phyloP scores from a whole-genome alignment of 768 basidiomycete species.

The Lentinula raphanica region DNA sequence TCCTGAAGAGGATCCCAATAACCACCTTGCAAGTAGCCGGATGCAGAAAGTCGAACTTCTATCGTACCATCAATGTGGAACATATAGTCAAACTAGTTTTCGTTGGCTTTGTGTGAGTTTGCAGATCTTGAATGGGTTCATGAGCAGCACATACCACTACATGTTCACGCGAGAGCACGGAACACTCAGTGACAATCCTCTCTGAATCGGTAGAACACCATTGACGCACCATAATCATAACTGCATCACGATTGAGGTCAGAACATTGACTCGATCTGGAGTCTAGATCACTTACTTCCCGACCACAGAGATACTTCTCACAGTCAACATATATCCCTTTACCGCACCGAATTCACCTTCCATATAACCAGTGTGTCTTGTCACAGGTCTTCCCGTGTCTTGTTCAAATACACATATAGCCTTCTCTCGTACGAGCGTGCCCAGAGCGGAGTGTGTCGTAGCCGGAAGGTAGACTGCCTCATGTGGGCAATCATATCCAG shows the following conservation, averaged over 20 bases:
- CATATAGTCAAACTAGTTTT: conserved; percentile 52
- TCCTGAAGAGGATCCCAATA: conserved; percentile 48
- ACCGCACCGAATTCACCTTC: conserved; percentile 56
- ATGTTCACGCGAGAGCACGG: not conserved
- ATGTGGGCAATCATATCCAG: conserved; percentile 62
- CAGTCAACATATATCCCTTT: conserved; percentile 53
- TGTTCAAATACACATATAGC: conserved; percentile 65
- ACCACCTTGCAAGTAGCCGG: conserved; percentile 64
- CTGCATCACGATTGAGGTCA: conserved; percentile 22
- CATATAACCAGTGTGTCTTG: conserved; percentile 49
- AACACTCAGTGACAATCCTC: too few species aligned
- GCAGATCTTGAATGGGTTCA: too few species aligned
- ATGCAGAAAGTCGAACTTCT: conserved; percentile 63
- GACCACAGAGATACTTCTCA: conserved; percentile 54
- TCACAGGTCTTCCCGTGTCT: conserved; percentile 52
- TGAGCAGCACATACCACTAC: not conserved
- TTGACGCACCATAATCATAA: conserved; percentile 48
- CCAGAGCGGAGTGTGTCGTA: conserved; percentile 42
- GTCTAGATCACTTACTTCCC: conserved; percentile 47
- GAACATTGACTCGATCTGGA: not conserved
- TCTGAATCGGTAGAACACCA: not conserved
- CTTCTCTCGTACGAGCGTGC: conserved; percentile 39
- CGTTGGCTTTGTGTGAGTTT: too few species aligned
- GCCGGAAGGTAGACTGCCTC: conserved; percentile 58
- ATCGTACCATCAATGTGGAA: conserved; percentile 65